Percentiles rank a stretch among this genome's conserved stretches.
phyloP scores from a whole-genome alignment of 495 filamentous ascomycete species.

The Aspergillus baeticus region DNA sequence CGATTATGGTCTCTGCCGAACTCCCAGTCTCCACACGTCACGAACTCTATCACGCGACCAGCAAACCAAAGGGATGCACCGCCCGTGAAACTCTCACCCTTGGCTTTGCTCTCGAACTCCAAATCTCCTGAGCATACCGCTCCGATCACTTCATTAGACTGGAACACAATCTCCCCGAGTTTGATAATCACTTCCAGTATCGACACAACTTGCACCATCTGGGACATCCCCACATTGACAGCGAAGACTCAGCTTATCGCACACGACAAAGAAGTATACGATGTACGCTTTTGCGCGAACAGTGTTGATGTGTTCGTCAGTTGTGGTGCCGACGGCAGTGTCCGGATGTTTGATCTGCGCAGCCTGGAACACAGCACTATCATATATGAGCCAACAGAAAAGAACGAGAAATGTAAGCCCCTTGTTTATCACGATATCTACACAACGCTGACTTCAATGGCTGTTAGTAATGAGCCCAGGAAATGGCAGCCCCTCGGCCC shows the following conservation, averaged over 20 bases:
- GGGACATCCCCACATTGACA: constrained; percentile 97
- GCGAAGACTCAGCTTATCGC: constrained; percentile 98
- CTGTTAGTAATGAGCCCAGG: constrained; percentile 47
- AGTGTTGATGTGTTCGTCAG: constrained; percentile 96
- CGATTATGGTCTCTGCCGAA: constrained; percentile 87
- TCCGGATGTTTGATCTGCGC: constrained; percentile 97
- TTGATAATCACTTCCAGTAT: constrained; percentile 98
- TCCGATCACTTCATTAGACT: constrained; percentile 92
- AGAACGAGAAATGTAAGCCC: constrained; percentile 73
- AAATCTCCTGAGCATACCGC: constrained; percentile 98
- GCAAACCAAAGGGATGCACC: constrained; percentile 63
- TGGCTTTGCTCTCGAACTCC: constrained; percentile 92
- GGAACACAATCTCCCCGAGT: constrained; percentile 95
- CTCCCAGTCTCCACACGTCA: constrained; percentile 43
- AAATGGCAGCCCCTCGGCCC: constrained; percentile 59
- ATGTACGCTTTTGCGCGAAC: constrained; percentile 95
- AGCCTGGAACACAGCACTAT: constrained; percentile 98
- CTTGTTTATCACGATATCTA: background rate
- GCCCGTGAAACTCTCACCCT: constrained; percentile 83
- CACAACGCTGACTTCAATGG: background rate
- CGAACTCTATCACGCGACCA: constrained; percentile 73
- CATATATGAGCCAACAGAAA: constrained; percentile 94
- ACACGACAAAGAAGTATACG: constrained; percentile 98
- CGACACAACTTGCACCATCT: constrained; percentile 99
- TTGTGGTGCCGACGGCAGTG: constrained; percentile 96